Conservation (phyloP, 345 rosid species). For the Schrenkiella parvula region DNA sequence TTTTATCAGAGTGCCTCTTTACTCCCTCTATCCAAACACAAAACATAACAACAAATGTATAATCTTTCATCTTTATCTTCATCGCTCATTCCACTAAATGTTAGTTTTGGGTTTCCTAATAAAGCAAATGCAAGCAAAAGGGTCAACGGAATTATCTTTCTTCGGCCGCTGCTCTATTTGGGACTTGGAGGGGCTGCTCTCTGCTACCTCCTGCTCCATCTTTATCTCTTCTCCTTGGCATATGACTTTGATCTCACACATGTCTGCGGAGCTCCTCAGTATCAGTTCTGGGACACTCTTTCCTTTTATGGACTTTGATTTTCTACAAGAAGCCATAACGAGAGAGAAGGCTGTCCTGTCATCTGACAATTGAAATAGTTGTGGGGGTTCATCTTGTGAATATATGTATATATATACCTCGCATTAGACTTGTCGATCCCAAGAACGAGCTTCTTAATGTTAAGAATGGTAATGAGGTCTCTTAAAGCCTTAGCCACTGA, state of each 20-base stretch:
- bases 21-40: slow-evolving; percentile 18
- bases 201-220: slow-evolving; percentile 12
- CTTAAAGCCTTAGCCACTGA: slow-evolving; percentile 57
- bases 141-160: slow-evolving; percentile 28
- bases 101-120: slow-evolving; percentile 35
- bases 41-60: not conserved
- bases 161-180: slow-evolving; percentile 7
- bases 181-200: slow-evolving; percentile 21
- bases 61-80: not conserved
- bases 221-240: slow-evolving; percentile 59
- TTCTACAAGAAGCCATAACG: slow-evolving; percentile 39
- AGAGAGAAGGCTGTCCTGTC: not conserved
- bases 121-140: slow-evolving; percentile 49
- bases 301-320: slow-evolving; percentile 45
- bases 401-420: slow-evolving; percentile 37
- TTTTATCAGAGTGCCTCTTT: not conserved
- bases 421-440: slow-evolving; percentile 60
- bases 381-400: not conserved
- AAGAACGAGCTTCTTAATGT: slow-evolving; percentile 69
- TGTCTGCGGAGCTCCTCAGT: slow-evolving; percentile 40
- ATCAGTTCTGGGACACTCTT: slow-evolving; percentile 48
- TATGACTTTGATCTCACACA: slow-evolving; percentile 53
- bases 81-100: slow-evolving; percentile 8
- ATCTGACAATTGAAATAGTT: slow-evolving; percentile 1
- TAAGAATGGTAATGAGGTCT: slow-evolving; percentile 68